Base-by-base conservation (phyloP, 2,329 filamentous ascomycete species). In the Xylaria sp. region DNA sequence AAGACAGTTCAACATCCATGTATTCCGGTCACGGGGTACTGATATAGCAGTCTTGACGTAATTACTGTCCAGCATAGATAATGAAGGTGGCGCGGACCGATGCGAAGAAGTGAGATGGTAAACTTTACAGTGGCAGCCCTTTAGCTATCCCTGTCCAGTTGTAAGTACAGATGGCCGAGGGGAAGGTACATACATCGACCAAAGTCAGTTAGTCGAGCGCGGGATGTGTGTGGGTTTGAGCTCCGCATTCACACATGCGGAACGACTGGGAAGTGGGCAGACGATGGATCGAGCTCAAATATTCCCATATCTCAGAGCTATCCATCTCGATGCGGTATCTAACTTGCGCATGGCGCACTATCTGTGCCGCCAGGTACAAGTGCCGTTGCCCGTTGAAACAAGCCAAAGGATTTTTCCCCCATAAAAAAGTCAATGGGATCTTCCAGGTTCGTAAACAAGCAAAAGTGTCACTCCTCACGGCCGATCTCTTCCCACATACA, bases 221-320 rank as follows among this genome's bases (percentile, higher is more conserved):
- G 67, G 66, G 57, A 58, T 59, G 31, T 51, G 51, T 40, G 62
- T 56, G 31, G 53, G 23, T 11, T 17, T n/a, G 38, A 11, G 28
- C 54, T 56, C 59, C 66, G 46, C 66, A 66, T 56, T 53, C 63
- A 33, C 54, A 44, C 58, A 59, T 59, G 36, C 56, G 36, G 56
- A 44, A 44, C 31, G 38, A 44, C 56, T 58, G 38, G 62, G 48
- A 51, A 51, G 42, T 59, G 44, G 53, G 17, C 26, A 48, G 57
- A 26, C 56, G 54, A 42, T 33, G 58, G 65, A 28, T 28, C 44
- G 2, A 62, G 62, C 48, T 54, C 28, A 46, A 17, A 57, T 42
- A 31, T 54, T 54, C 51, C 36, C 28, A 54, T 54, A 54, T 36
- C 51, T 33, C 36, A 40, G 36, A 40, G 5, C 33, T 9, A 38